Percentiles rank a stretch among this genome's conserved stretches.
phyloP scores from a whole-genome alignment of 2,329 filamentous ascomycete species.

The Calonectria crousiana region DNA sequence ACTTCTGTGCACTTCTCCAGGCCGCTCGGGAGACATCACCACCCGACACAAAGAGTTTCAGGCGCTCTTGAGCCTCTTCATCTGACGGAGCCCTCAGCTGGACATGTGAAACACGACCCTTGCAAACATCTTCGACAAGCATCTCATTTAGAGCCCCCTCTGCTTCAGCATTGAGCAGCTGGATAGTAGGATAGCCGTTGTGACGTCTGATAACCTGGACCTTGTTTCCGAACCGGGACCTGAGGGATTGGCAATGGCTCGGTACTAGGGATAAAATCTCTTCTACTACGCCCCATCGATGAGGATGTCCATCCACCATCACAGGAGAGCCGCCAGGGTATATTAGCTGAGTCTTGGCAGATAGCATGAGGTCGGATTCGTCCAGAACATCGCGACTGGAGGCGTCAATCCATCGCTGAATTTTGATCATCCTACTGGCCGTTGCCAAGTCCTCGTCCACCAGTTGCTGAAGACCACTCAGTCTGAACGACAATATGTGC shows the following conservation, averaged over 20 bases:
- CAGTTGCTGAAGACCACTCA: conserved; percentile 70
- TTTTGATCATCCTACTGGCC: conserved; percentile 61
- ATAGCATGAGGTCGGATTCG: conserved; percentile 70
- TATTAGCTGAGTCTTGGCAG: conserved; percentile 67
- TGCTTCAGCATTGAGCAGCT: conserved; percentile 63
- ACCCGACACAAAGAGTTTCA: conserved; percentile 11
- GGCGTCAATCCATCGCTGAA: conserved; percentile 62
- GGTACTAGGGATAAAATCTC: conserved; percentile 55
- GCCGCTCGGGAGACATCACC: background rate
- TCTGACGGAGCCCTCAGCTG: conserved; percentile 16
- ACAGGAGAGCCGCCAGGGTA: conserved; percentile 65
- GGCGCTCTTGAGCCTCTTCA: background rate
- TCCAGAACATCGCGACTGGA: conserved; percentile 72
- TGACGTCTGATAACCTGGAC: background rate
- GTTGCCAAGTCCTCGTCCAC: conserved; percentile 58
- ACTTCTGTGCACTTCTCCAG: background rate
- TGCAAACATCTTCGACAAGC: conserved; percentile 56
- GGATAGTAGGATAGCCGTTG: conserved; percentile 59
- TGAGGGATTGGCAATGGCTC: conserved; percentile 38
- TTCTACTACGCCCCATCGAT: conserved; percentile 63
- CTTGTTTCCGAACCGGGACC: background rate
- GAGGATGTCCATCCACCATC: conserved; percentile 64
- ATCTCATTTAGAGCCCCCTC: conserved; percentile 57
- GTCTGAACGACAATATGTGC: conserved; percentile 72
- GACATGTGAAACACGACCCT: conserved; percentile 34